Conservation (phyloP, 179 eudicot species). For the Gypsophila paniculata region DNA sequence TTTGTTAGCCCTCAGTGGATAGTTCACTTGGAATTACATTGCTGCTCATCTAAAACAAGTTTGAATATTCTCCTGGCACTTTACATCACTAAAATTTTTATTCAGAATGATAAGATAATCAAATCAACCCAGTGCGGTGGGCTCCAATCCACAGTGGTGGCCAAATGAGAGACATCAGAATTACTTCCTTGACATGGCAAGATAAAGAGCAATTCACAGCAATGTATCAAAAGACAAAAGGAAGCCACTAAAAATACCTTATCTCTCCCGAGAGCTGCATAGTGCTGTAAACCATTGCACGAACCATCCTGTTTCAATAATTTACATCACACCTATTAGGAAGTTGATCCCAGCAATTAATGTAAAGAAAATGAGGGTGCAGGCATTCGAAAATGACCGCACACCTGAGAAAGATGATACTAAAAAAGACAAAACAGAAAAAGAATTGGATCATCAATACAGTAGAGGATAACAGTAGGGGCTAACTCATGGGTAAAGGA, state of each 20-base stretch:
- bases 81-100: background rate
- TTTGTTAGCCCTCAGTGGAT: background rate
- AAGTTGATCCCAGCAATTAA: background rate
- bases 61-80: background rate
- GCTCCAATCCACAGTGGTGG: background rate
- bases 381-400: background rate
- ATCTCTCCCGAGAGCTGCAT: conserved; percentile 99
- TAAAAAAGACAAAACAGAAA: conserved; percentile 1
- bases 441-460: background rate
- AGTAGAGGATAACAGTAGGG: background rate
- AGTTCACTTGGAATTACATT: conserved; percentile 5
- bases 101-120: background rate
- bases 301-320: conserved; percentile 68
- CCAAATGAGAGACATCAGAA: background rate
- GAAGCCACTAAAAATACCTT: conserved; percentile 45
- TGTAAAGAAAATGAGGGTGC: background rate
- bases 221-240: background rate
- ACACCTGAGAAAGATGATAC: background rate
- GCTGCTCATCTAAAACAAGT: background rate
- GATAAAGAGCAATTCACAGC: no score
- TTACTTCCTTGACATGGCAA: no score
- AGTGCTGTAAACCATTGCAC: conserved; percentile 97
- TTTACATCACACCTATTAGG: background rate
- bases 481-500: background rate
- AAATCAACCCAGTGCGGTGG: background rate